Evolutionary conservation across 495 filamentous ascomycete genomes (phyloP), one percentile per base, ranked within the genome.

Genomic region (Aspergillus cavernicola): DNA sequence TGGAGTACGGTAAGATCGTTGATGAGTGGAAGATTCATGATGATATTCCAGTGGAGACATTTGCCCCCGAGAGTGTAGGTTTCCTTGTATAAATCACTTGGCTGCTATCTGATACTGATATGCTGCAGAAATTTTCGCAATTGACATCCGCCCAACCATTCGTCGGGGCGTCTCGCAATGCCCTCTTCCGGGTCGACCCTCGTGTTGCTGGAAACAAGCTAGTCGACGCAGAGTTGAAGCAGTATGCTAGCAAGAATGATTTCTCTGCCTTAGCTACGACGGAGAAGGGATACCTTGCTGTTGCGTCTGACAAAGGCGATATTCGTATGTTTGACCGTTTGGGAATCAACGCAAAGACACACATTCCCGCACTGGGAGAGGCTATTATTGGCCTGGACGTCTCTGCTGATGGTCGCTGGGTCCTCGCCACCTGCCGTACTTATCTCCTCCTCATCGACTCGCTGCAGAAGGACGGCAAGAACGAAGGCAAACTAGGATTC

Each of bases 11-110:
- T 50, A 97, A 96, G 75, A 88, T 98, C n/a, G 90, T 97, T 2
- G 95, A 98, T 64, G 95, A 98, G 69, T 98, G 93, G 93, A 97
- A 95, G 59, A 81, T 98, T n/a, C 92, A 98, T 61, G 92, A 98
- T 50, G 90, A 98, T 71, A 97, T 98, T 51, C 82, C 87, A 0
- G 90, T 98, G 45, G 83, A 86, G 16, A 90, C 85, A 6, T 95
- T 97, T 70, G 89, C 85, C 4, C 93, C 95, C 3, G 92, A 96
- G 64, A 95, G 83, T 42, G 84, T 85, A 71, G 65, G 72, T 67
- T 18, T 28, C 32, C n/a, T 13, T 24, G 40, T 20, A n/a, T 12
- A 15, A 42, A 35, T 24, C 20, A 39, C 18, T 15, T 53, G 15
- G 11, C 12, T 26, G 32, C 3, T 31, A 24, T 13, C 12, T 37